Evolutionary conservation across 139 green algal species (phyloP).

Genomic region (Helicosporidium sp.): DNA sequence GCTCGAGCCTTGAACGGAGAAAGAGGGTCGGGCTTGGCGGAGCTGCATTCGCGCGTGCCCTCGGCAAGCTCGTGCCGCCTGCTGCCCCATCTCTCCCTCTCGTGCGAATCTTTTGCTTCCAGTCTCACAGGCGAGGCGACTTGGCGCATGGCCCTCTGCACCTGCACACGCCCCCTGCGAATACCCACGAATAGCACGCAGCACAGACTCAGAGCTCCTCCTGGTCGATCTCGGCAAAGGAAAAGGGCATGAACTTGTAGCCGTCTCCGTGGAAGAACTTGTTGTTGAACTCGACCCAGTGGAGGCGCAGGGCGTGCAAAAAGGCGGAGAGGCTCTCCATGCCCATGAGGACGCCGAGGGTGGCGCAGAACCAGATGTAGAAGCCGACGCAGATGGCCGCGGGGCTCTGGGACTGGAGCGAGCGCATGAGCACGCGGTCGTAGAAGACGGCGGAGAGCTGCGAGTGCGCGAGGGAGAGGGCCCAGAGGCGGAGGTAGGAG

Average conservation of each 20-base stretch:
- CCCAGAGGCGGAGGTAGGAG: conserved; percentile 95
- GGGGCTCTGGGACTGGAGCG: conserved; percentile 27
- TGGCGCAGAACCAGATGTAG: conserved; percentile 73
- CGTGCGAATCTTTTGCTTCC: too few species aligned
- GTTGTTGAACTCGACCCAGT: conserved; percentile 90
- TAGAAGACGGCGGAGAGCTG: conserved; percentile 87
- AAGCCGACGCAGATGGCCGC: conserved; percentile 56
- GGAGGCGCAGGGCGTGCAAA: conserved; percentile 88
- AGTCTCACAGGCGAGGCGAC: too few species aligned
- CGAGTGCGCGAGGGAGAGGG: conserved; percentile 83
- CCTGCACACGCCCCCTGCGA: too few species aligned
- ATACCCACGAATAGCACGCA: too few species aligned
- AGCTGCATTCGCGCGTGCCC: too few species aligned
- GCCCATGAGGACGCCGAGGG: conserved; percentile 88
- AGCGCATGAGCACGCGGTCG: conserved; percentile 75
- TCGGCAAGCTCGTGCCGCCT: too few species aligned
- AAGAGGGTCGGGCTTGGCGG: too few species aligned
- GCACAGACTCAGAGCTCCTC: conserved; percentile 20
- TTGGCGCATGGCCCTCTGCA: too few species aligned
- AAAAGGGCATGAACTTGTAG: conserved; percentile 75
- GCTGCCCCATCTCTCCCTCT: too few species aligned
- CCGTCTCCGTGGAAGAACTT: conserved; percentile 67
- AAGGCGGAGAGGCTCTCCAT: conserved; percentile 96
- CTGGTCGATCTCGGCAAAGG: conserved; percentile 33
- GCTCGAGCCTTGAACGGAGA: too few species aligned